Evolutionary conservation across 2,329 filamentous ascomycete genomes (phyloP), one percentile per base, ranked within the genome.

Genomic region (Calcarisporium arbuscula): DNA sequence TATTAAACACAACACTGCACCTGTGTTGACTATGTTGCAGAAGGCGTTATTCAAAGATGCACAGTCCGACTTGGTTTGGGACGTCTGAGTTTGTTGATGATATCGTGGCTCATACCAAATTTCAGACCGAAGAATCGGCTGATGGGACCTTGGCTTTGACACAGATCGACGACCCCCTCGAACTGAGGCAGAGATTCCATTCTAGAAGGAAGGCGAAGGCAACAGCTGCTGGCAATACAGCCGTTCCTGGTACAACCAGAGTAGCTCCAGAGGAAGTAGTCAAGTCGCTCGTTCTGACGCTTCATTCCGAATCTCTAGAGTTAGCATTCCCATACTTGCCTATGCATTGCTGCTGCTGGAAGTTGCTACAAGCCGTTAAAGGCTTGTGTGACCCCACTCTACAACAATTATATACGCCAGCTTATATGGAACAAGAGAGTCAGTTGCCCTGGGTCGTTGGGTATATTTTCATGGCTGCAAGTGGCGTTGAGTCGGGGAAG

Each of bases 281-380:
- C 17, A 30, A 48, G 27, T 34, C 39, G 4, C 49, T 68, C 3
- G 42, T 47, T 3, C 38, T 55, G 9, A 48, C 57, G 0, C 48
- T 69, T 3, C 44, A 62, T 2, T 46, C 42, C 6, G 66, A 70
- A 40, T 35, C 50, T 1, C 4, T 58, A 1, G 58, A 64, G 39
- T 32, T 65, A 5, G 41, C 45, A 0, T 63, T 67, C 32, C 61
- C 65, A n/a, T 64, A 65, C 35, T 41, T n/a, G n/a, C n/a, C n/a
- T 66, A 43, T 70, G 39, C 67, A 68, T 41, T 54, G 56, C 4
- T 34, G 38, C 18, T 63, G 58, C 48, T 70, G 63, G 63, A 40
- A 39, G 11, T 30, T 65, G 4, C 53, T 70, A 8, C 49, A 54
- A 4, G 17, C 26, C 2, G 41, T 65, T 5, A 52, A 51, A 8